phyloP scores from a whole-genome alignment of 2,329 filamentous ascomycete genomes.

The Metarhizium anisopliae region DNA sequence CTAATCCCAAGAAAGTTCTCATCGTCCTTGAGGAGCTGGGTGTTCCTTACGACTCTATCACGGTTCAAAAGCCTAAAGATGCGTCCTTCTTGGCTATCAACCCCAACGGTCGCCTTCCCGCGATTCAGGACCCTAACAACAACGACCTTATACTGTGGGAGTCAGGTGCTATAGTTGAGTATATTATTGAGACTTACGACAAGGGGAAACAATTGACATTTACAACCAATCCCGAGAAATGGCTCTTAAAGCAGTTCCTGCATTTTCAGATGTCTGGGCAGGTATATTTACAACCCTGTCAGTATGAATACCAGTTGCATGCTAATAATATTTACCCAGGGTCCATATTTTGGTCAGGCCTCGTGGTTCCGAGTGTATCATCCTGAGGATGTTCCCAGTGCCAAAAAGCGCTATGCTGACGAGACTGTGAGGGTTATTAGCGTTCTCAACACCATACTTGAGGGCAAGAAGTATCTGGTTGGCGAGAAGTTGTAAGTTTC shows the following conservation, averaged over 20 bases:
- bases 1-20: conserved; percentile 23
- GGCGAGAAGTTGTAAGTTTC: conserved; percentile 22
- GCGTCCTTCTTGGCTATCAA: conserved; percentile 19
- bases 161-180: conserved; percentile 21
- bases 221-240: conserved; percentile 18
- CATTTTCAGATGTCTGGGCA: conserved; percentile 30
- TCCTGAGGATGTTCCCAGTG: conserved; percentile 18
- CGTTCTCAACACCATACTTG: conserved; percentile 23
- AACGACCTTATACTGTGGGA: conserved; percentile 16
- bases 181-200: conserved; percentile 21
- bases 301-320: no score
- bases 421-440: conserved; percentile 20
- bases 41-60: conserved; percentile 22
- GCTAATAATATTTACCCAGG: conserved; percentile 8
- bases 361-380: conserved; percentile 22
- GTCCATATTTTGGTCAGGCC: conserved; percentile 27
- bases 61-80: conserved; percentile 15
- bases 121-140: conserved; percentile 26
- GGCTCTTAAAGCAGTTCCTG: conserved; percentile 24
- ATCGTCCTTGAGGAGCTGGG: conserved; percentile 28
- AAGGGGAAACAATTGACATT: conserved; percentile 17
- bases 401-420: conserved; percentile 21
- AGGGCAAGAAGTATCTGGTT: conserved; percentile 25
- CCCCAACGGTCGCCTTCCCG: conserved; percentile 25
- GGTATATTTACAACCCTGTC: conserved; percentile 4